Evolutionary conservation across 148 eudicot species (phyloP).

Genomic region (Talinum fruticosum): DNA sequence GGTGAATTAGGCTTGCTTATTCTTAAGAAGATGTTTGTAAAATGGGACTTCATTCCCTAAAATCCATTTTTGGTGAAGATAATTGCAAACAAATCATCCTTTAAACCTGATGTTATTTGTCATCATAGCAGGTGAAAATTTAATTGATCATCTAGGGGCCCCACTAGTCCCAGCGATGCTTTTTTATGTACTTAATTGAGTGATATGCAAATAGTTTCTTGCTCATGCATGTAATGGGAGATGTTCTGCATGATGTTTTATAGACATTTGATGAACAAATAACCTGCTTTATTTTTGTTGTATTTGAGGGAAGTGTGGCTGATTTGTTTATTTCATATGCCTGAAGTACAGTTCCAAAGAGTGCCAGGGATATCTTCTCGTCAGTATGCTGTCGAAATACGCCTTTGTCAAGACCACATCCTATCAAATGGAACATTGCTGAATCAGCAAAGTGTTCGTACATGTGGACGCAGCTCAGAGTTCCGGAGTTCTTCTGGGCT

Average conservation of each 20-base stretch:
- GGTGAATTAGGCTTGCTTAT: neutral
- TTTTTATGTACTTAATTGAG: neutral
- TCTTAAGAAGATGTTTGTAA: neutral
- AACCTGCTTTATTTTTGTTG: neutral
- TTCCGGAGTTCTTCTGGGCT: slow-evolving; percentile 40
- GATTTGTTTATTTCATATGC: neutral
- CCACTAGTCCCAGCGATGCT: neutral
- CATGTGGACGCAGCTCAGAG: slow-evolving; percentile 62
- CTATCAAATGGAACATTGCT: slow-evolving; percentile 33
- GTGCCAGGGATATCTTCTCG: slow-evolving; percentile 60
- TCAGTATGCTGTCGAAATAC: slow-evolving; percentile 67
- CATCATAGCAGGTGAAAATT: neutral
- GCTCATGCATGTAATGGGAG: neutral
- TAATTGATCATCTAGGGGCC: neutral
- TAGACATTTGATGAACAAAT: neutral
- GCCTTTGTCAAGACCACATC: slow-evolving; percentile 46
- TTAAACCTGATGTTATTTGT: neutral
- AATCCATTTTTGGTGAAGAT: neutral
- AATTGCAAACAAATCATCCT: neutral
- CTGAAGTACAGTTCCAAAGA: slow-evolving; percentile 53
- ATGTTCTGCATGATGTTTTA: neutral
- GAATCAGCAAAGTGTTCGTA: slow-evolving; percentile 81
- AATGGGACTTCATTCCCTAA: neutral
- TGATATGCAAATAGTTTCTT: neutral
- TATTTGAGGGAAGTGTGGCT: slow-evolving; percentile 7